Conservation (phyloP, 768 basidiomycete species). For the Udeniomyces megalosporus region DNA sequence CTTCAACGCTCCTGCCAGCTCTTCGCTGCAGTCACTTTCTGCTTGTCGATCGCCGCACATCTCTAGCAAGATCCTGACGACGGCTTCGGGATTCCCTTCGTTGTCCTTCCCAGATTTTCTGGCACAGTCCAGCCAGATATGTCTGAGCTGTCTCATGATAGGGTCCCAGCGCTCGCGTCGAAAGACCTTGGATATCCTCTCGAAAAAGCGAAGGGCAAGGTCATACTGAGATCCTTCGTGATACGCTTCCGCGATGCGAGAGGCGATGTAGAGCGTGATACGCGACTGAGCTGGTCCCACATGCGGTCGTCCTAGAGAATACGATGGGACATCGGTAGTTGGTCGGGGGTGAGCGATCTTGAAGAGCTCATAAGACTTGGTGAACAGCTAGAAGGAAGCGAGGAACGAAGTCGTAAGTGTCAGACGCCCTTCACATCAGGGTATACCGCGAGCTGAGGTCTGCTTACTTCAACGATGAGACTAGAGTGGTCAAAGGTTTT, state of each 20-base stretch:
- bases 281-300: constrained; percentile 53
- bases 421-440: background rate
- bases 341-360: constrained; percentile 35
- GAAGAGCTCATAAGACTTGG: constrained; percentile 83
- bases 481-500: constrained; percentile 78
- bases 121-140: constrained; percentile 69
- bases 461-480: constrained; percentile 62
- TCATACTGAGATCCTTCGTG: constrained; percentile 64
- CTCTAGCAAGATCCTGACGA: constrained; percentile 60
- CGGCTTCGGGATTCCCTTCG: constrained; percentile 58
- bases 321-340: constrained; percentile 27
- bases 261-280: constrained; percentile 77
- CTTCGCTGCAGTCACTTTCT: too few species aligned
- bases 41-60: constrained; percentile 33
- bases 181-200: constrained; percentile 77
- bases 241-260: constrained; percentile 76
- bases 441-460: background rate
- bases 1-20: too few species aligned
- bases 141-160: constrained; percentile 56
- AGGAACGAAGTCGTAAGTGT: background rate
- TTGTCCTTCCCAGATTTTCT: constrained; percentile 32
- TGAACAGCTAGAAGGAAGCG: constrained; percentile 49
- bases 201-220: constrained; percentile 80
- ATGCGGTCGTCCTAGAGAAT: constrained; percentile 20
- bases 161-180: constrained; percentile 65